Conservation (phyloP, 1,139 yeast genomes). For the Yamadazyma diddensiae region DNA sequence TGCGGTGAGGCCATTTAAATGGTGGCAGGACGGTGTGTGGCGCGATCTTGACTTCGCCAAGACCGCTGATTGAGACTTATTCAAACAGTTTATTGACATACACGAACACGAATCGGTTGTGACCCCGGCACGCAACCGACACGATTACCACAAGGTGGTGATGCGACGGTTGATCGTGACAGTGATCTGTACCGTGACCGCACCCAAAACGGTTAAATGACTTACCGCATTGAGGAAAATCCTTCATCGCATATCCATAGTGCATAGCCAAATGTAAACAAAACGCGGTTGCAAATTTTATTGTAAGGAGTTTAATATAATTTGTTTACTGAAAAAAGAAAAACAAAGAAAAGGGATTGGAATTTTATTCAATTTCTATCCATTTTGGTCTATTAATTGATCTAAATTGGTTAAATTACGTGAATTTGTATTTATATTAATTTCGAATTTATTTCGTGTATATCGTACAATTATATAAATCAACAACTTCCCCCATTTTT, state of each 20-base stretch:
- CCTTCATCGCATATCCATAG: conserved; percentile 2
- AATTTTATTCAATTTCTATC: not conserved
- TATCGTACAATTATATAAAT: not conserved
- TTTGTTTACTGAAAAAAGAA: conserved; percentile 1
- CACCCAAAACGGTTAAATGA: conserved; percentile 4
- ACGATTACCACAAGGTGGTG: too few relatives aligned
- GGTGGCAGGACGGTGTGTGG: too few relatives aligned
- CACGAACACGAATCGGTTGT: too few relatives aligned
- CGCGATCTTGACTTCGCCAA: too few relatives aligned
- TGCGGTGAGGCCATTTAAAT: too few relatives aligned
- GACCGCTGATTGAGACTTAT: too few relatives aligned
- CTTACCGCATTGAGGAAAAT: conserved; percentile 4
- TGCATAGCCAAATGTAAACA: not conserved
- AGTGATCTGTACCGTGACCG: too few relatives aligned
- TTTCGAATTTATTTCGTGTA: not conserved
- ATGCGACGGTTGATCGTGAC: too few relatives aligned
- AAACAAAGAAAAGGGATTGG: not conserved
- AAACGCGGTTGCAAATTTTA: not conserved
- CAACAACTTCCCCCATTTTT: conserved; percentile 1
- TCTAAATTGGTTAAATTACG: conserved; percentile 2
- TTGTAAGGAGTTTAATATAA: not conserved
- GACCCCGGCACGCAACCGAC: too few relatives aligned
- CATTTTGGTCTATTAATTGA: not conserved
- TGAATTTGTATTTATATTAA: not conserved
- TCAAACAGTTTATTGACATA: too few relatives aligned